phyloP scores from a whole-genome alignment of 768 basidiomycete species.

The Coprinopsis cinerea region DNA sequence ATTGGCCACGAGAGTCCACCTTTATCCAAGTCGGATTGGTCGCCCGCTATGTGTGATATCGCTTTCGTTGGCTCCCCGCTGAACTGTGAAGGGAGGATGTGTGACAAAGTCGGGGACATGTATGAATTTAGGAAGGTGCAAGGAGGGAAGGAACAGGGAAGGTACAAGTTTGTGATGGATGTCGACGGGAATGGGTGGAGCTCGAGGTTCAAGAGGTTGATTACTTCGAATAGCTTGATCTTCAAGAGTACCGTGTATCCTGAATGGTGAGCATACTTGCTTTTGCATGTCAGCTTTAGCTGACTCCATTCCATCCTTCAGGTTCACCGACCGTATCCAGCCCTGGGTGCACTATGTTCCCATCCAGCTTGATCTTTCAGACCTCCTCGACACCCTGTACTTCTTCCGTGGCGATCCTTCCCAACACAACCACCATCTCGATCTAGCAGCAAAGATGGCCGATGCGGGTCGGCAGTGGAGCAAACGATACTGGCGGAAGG shows the following conservation, averaged over 20 bases:
- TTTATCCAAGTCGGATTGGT: conserved; percentile 3
- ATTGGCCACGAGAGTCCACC: conserved; percentile 1
- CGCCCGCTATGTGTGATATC: conserved; percentile 27
- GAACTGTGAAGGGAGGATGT: conserved; percentile 35
- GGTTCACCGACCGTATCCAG: conserved; percentile 50
- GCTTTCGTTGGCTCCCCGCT: conserved; percentile 44
- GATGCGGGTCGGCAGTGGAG: conserved; percentile 47
- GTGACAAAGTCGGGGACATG: conserved; percentile 35
- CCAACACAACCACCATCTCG: conserved; percentile 51
- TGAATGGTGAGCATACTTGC: conserved; percentile 47
- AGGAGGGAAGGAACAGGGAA: conserved; percentile 39
- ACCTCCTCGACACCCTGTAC: conserved; percentile 62
- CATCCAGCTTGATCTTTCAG: conserved; percentile 53
- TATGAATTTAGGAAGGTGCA: conserved; percentile 48
- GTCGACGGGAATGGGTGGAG: conserved; percentile 69
- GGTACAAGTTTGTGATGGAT: conserved; percentile 30
- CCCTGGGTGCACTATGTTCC: conserved; percentile 77
- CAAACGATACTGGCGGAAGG: conserved; percentile 39
- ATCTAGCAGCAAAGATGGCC: conserved; percentile 42
- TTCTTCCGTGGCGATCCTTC: conserved; percentile 65
- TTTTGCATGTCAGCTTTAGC: neutral
- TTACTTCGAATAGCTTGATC: conserved; percentile 56
- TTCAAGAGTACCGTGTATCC: conserved; percentile 71
- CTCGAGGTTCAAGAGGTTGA: conserved; percentile 57
- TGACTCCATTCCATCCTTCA: conserved; percentile 15